Evolutionary conservation across 371 early-diverging fungal species (phyloP).

Genomic region (Mortierella sp.): DNA sequence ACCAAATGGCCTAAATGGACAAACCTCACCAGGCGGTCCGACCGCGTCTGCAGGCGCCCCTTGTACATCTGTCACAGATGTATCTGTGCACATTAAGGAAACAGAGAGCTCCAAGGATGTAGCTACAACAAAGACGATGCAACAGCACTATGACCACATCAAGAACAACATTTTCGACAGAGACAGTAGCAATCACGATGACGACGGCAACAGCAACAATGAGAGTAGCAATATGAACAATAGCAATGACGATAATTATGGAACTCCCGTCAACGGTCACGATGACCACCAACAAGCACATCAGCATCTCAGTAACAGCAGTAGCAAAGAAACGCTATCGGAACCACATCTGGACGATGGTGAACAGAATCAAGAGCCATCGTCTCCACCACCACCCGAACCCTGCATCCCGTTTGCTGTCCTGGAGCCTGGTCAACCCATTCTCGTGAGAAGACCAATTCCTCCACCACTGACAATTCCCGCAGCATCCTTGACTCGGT

Average conservation of each 20-base stretch:
- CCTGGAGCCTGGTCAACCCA: conserved; percentile 39
- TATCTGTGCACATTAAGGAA: neutral
- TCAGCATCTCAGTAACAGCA: conserved; percentile 10
- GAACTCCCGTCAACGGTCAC: conserved; percentile 22
- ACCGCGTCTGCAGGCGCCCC: neutral
- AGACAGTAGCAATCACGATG: conserved; percentile 18
- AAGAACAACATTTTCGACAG: conserved; percentile 33
- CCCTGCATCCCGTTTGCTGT: conserved; percentile 53
- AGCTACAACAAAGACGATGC: conserved; percentile 31
- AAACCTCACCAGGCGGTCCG: neutral
- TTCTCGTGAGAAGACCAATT: conserved; percentile 29
- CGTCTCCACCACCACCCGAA: conserved; percentile 35
- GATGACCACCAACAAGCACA: conserved; percentile 31
- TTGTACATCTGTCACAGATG: neutral
- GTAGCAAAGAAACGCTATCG: conserved; percentile 14
- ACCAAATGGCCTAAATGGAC: conserved; percentile 9
- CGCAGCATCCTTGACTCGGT: conserved; percentile 15
- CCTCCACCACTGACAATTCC: conserved; percentile 36
- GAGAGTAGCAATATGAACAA: conserved; percentile 19
- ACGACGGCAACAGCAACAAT: neutral
- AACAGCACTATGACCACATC: conserved; percentile 25
- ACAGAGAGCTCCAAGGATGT: conserved; percentile 22
- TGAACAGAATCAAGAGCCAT: conserved; percentile 17
- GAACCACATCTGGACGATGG: conserved; percentile 12
- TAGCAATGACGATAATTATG: conserved; percentile 30